A percentile compares a stretch with the other conserved stretches of the same genome.
These are phyloP conservation scores for Lentinula novae-zelandiae DNA, from an alignment of 1,284 basidiomycete species.

Conservation along the genomic window DNA sequence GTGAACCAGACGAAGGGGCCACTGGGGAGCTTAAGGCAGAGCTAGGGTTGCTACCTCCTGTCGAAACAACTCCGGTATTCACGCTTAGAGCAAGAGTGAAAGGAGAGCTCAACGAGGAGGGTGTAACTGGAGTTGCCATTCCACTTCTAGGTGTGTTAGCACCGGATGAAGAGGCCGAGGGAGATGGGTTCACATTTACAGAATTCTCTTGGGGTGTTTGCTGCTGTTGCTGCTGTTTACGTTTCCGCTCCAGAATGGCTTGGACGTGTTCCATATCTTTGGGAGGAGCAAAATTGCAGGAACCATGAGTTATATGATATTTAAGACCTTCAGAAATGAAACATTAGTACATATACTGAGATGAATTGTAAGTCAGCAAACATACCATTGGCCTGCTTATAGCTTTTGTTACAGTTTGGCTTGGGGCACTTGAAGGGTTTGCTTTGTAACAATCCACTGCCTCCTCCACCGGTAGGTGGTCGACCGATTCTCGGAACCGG, in stretches of 20 bases:
- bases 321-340: constrained; percentile 61
- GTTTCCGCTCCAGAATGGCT: constrained; percentile 61
- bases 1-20: neutral
- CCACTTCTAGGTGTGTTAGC: constrained; percentile 8
- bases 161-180: constrained; percentile 24
- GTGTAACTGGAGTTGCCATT: constrained; percentile 7
- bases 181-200: constrained; percentile 23
- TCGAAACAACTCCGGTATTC: neutral
- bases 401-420: constrained; percentile 96
- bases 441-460: constrained; percentile 30
- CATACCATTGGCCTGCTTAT: constrained; percentile 84
- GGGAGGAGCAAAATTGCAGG: constrained; percentile 87
- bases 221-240: constrained; percentile 26
- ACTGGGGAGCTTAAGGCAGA: constrained; percentile 1
- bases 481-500: constrained; percentile 1
- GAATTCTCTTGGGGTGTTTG: constrained; percentile 5
- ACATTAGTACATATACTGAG: neutral
- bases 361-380: neutral
- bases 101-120: constrained; percentile 1
- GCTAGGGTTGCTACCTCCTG: neutral
- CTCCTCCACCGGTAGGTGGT: constrained; percentile 2
- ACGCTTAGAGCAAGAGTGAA: neutral
- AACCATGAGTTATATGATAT: constrained; percentile 94
- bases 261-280: constrained; percentile 75
- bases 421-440: constrained; percentile 98